Evolutionary conservation across 768 basidiomycete species (phyloP), one percentile per base, ranked within the genome.

Genomic region (Dictyophora rubrovolvata): DNA sequence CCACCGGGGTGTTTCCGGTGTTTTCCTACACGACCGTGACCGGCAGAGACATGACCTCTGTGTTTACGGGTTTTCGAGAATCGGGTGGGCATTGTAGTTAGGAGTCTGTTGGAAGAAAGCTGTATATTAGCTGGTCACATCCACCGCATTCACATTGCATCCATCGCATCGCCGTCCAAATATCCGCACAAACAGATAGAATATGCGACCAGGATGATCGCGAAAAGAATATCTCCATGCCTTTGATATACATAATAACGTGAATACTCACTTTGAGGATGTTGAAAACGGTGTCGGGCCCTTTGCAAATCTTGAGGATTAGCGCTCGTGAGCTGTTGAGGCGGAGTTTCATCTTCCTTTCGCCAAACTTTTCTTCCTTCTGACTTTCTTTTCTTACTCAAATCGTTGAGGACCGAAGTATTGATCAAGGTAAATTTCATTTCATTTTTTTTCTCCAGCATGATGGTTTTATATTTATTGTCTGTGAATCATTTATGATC

Each of bases 1-100:
- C 96, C 96, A 79, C 96, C 96, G 59, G 96, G 96, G 73, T 97
- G 95, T 77, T 97, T 98, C 75, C 96, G 89, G 85, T 99, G 96
- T 85, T 98, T 98, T 67, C 96, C 96, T 71, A 99, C 91, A 89
- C 96, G 95, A 74, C 96, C 96, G 77, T 98, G 88, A 79, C 96
- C 96, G 72, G 94, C 93, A 66, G 95, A 99, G 69, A 99, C 94
- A 80, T 98, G 94, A 69, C 95, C 95, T 71, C 95, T 85, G 78
- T 96, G 94, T 79, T 99, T 99, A 78, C 95, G 87, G 75, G 95
- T 98, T 78, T 97, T 97, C 69, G 86, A 81, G 79, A 93, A 80
- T 72, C 82, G 93, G 73, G 94, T 92, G 74, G 96, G 96, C 96
- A 96, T 97, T 75, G 77, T 75, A 9, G 37, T 21, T 33, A 20